Conservation (phyloP, 208 protist species). For the Leishmania gerbilli region DNA sequence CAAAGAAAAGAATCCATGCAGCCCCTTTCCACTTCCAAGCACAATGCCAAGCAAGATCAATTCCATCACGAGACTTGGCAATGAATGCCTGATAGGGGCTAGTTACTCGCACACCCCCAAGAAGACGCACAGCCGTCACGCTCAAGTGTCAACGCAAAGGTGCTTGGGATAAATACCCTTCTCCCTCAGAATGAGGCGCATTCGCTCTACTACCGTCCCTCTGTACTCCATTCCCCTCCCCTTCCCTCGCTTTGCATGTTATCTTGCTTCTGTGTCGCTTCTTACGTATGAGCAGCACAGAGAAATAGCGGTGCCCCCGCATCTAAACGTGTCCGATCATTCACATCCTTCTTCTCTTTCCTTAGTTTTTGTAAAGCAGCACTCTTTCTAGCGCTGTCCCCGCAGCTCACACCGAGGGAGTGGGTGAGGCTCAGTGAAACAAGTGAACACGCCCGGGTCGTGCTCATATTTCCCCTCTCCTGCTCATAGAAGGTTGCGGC, state of each 20-base stretch:
- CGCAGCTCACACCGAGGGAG: not conserved
- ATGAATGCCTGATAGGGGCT: not conserved
- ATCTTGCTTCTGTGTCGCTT: not conserved
- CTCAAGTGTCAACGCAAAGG: not conserved
- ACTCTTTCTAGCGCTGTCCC: not conserved
- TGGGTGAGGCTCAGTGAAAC: not conserved
- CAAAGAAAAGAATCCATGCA: not conserved
- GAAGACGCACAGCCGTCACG: not conserved
- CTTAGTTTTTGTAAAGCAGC: not conserved
- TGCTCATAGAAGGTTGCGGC: not conserved
- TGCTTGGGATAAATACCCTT: not conserved
- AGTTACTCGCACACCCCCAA: not conserved
- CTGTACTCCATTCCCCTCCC: not conserved
- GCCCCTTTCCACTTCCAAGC: not conserved
- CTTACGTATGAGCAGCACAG: not conserved
- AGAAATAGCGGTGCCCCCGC: not conserved
- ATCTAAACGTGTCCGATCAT: not conserved
- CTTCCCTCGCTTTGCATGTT: conserved; percentile 1
- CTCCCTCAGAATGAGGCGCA: not conserved
- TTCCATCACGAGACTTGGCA: not conserved
- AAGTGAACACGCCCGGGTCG: not conserved
- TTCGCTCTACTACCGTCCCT: not conserved
- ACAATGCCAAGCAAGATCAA: not conserved
- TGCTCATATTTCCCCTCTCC: not conserved
- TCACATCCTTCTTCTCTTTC: not conserved